Evolutionary conservation across 2,329 filamentous ascomycete species (phyloP), one percentile per base, ranked within the genome.

Genomic region (Cladosporium colombiae): DNA sequence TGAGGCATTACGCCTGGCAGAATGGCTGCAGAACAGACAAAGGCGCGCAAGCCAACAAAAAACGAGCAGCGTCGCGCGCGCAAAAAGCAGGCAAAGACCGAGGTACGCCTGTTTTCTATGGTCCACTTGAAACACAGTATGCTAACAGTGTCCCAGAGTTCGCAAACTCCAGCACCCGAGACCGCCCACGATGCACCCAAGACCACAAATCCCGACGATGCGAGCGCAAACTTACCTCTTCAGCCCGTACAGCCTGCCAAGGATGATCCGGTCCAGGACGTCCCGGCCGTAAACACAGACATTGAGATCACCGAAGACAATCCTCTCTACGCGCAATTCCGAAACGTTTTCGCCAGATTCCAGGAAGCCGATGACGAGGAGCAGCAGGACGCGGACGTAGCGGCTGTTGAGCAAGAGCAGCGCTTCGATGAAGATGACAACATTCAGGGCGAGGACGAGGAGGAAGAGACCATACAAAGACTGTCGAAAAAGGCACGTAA

Each of bases 401-500:
- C 33, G 55, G 52, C 92, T 65, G 72, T 78, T 60, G 92, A 93
- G 67, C 94, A 96, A 79, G 92, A 93, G 57, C 90, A 95, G 75
- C 86, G 97, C 1, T 92, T 90, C 76, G 88, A 96, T 68, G 91
- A 96, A 69, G 91, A 96, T 70, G 89, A 94, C 74, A 91, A 93
- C 66, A 93, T 96, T 68, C 91, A 92, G 7, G 90, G 91, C 69
- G 92, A 95, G 75, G 91, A 92, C 53, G 92, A 96, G 65, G 86
- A 86, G 61, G 78, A 77, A 35, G 88, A 91, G 70, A 85, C 75
- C 23, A 72, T 84, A 67, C 81, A 87, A 10, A 94, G 91, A 72
- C 78, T 98, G 29, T 97, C 93, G 33, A 98, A 97, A 81, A 97
- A 97, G 84, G 94, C 96, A 80, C 87, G 91, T 71, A 99, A 98